Conservation (phyloP, 768 basidiomycete genomes). For the Leccinum obscurum region DNA sequence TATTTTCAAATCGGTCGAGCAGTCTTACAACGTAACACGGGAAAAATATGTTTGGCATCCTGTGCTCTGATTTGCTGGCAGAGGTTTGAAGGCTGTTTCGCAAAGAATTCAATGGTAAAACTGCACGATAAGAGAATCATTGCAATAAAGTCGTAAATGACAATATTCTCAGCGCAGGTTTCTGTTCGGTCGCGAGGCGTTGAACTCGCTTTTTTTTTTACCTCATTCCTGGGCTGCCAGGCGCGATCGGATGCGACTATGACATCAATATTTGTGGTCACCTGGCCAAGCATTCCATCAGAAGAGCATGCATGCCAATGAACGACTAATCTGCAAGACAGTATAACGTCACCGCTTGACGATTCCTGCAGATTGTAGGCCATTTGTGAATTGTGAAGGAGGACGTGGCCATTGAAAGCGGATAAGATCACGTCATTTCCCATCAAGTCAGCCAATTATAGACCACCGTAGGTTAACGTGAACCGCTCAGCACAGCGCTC, state of each 20-base stretch:
- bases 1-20: background rate
- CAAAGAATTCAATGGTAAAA: background rate
- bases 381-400: background rate
- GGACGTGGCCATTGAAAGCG: background rate
- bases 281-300: background rate
- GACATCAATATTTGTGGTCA: background rate
- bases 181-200: background rate
- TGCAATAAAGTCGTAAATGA: background rate
- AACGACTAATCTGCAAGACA: background rate
- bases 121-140: background rate
- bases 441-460: background rate
- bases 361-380: background rate
- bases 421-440: background rate
- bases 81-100: too few species aligned
- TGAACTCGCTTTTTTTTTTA: constrained; percentile 6
- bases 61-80: background rate
- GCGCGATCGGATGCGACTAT: background rate
- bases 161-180: background rate
- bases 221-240: constrained; percentile 4
- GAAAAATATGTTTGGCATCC: background rate
- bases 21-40: background rate
- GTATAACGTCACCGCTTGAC: background rate
- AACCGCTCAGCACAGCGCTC: background rate
- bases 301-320: background rate
- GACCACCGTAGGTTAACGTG: background rate